These are phyloP conservation scores for Fusarium sp. DNA, from an alignment of 2,329 filamentous ascomycete genomes.

Conservation along the genomic window DNA sequence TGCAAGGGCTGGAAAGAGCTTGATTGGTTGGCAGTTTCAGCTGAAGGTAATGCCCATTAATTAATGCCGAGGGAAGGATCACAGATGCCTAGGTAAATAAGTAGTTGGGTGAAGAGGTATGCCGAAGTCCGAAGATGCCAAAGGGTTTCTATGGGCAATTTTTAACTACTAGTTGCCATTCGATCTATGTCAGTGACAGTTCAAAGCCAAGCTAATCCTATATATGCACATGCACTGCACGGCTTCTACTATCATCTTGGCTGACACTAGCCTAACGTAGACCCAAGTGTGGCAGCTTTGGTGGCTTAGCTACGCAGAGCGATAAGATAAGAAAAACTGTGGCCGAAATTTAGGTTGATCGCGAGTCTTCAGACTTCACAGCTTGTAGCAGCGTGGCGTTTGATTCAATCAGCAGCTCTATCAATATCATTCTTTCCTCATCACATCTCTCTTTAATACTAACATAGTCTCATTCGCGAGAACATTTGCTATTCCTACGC, in stretches of 20 bases:
- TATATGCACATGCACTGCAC: neutral
- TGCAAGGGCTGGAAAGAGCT: neutral
- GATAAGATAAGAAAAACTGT: constrained; percentile 46
- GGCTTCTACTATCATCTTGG: neutral
- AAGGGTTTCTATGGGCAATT: neutral
- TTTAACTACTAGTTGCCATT: neutral
- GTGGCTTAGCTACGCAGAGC: constrained; percentile 1
- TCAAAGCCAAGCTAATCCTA: neutral
- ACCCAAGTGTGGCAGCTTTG: neutral
- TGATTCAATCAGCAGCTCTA: constrained; percentile 30
- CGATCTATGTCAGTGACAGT: neutral
- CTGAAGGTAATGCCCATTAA: constrained; percentile 22
- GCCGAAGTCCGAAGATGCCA: neutral
- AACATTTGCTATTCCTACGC: neutral
- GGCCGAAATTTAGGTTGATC: constrained; percentile 38
- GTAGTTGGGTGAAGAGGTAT: neutral
- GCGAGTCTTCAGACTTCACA: constrained; percentile 10
- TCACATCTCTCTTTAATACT: neutral
- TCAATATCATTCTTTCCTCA: constrained; percentile 11
- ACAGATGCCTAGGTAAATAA: neutral
- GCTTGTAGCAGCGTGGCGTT: constrained; percentile 9
- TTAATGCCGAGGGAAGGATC: neutral
- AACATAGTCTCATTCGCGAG: neutral
- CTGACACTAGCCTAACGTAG: neutral
- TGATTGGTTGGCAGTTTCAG: constrained; percentile 34